phyloP scores from a whole-genome alignment of 805 yeast genomes.

The Torulaspora gathmanii region DNA sequence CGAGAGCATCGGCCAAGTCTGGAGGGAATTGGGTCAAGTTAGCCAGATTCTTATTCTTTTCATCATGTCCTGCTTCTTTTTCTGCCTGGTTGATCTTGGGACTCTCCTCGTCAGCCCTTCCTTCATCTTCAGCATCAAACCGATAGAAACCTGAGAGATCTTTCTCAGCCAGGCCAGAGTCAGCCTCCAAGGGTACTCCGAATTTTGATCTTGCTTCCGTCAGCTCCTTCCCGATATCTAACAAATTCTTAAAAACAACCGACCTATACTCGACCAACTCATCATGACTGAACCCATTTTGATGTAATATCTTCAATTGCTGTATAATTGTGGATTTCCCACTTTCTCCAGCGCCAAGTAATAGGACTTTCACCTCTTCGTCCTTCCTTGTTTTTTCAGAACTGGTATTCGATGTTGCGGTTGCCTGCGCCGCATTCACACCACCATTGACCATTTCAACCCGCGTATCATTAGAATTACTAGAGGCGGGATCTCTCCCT shows the following conservation, averaged over 20 bases:
- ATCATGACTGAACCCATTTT: slow-evolving; percentile 38
- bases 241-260: slow-evolving; percentile 69
- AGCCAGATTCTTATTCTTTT: slow-evolving; percentile 43
- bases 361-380: slow-evolving; percentile 51
- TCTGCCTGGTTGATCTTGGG: neutral
- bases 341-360: slow-evolving; percentile 73
- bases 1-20: slow-evolving; percentile 46
- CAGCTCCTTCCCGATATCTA: slow-evolving; percentile 70
- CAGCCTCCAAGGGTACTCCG: slow-evolving; percentile 32
- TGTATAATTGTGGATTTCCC: slow-evolving; percentile 41
- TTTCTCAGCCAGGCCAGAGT: slow-evolving; percentile 31
- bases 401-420: neutral
- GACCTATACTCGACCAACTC: slow-evolving; percentile 74
- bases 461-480: slow-evolving; percentile 4
- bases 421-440: neutral
- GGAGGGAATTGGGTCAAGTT: slow-evolving; percentile 41
- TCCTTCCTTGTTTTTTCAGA: slow-evolving; percentile 3
- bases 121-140: slow-evolving; percentile 6
- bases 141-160: slow-evolving; percentile 20
- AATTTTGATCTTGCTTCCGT: slow-evolving; percentile 60
- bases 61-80: slow-evolving; percentile 18
- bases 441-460: neutral
- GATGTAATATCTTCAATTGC: slow-evolving; percentile 35
- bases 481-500: neutral
- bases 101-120: slow-evolving; percentile 23